phyloP scores from a whole-genome alignment of 768 basidiomycete genomes.

The Russula brevipes region DNA sequence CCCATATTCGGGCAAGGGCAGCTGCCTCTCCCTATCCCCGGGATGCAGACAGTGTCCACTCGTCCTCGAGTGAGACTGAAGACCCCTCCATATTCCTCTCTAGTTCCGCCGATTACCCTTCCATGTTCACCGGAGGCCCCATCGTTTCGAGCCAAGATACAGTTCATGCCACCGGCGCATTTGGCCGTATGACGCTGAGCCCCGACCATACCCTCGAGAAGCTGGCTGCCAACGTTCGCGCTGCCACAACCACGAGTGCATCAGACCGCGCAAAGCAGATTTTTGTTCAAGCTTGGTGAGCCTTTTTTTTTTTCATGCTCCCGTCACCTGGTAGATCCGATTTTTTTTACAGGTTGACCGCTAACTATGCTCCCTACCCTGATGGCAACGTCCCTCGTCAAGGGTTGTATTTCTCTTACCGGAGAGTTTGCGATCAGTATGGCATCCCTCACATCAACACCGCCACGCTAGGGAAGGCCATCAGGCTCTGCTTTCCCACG shows the following conservation, averaged over 20 bases:
- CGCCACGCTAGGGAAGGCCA: conserved; percentile 91
- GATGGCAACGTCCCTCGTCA: conserved; percentile 93
- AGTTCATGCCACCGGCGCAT: conserved; percentile 65
- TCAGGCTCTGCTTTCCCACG: conserved; percentile 86
- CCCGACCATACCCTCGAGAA: conserved; percentile 80
- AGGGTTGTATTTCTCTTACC: conserved; percentile 90
- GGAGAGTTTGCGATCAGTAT: conserved; percentile 86
- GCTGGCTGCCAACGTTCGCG: conserved; percentile 79
- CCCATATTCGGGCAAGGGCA: conserved; percentile 73
- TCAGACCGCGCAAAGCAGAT: conserved; percentile 90
- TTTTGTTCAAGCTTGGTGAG: conserved; percentile 88
- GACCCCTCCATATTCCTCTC: conserved; percentile 75
- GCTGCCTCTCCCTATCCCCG: conserved; percentile 83
- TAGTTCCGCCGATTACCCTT: conserved; percentile 59
- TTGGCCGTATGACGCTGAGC: conserved; percentile 70
- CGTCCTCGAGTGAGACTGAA: conserved; percentile 85
- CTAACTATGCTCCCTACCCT: conserved; percentile 86
- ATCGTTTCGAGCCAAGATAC: conserved; percentile 39
- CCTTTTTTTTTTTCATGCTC: conserved; percentile 28
- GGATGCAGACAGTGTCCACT: conserved; percentile 80
- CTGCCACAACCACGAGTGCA: conserved; percentile 85
- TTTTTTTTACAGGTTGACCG: conserved; percentile 57
- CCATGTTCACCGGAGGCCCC: conserved; percentile 52
- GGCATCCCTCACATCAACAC: conserved; percentile 94
- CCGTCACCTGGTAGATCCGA: conserved; percentile 1